Evolutionary conservation across 73 alveolate genomes (phyloP), one percentile per base, ranked within the genome.

Genomic region (Paramecium caudatum): DNA sequence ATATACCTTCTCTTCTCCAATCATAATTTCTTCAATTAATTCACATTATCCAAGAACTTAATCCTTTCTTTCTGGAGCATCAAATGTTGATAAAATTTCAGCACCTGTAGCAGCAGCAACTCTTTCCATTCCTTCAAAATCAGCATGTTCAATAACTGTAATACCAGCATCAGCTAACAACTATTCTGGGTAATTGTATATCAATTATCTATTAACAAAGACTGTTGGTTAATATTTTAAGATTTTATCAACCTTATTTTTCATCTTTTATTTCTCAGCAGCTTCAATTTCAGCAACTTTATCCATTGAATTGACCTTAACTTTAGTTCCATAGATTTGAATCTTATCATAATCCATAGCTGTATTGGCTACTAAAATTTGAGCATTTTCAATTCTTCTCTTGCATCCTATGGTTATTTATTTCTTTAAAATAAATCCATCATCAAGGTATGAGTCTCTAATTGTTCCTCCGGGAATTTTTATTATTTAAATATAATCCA

Each of bases 61-160:
- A 23, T 68, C 95, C 43, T 98, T 82, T 86, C 91, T 43, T 85
- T 98, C 99, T 8, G 99, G 99, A 70, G 93, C 69, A 82, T 97
- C 99, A 92, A 98, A 98, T 34, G 99, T 98, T 19, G 99, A 98
- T 91, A 94, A 96, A 90, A 98, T 98, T 91, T 98, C 99, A 17
- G 99, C 99, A 25, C 99, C 99, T 43, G 98, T 91, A 33, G 98
- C 99, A 5, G 99, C 99, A 36, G 99, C 98, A 68, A 98, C 94
- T 92, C 99, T 97, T 91, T 98, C 99, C 55, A 95, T 97, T 45
- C 99, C 99, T 86, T 98, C 99, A 85, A 98, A 98, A 90, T 98
- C 99, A 16, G 99, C 99, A 90, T 97, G 99, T 80, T 97, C 99
- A 62, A 97, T 97, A 62, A 97, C 99, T 98, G 96, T 96, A 49